Conservation (phyloP, 306 rosid genomes). For the Acacia crassicarpa region DNA sequence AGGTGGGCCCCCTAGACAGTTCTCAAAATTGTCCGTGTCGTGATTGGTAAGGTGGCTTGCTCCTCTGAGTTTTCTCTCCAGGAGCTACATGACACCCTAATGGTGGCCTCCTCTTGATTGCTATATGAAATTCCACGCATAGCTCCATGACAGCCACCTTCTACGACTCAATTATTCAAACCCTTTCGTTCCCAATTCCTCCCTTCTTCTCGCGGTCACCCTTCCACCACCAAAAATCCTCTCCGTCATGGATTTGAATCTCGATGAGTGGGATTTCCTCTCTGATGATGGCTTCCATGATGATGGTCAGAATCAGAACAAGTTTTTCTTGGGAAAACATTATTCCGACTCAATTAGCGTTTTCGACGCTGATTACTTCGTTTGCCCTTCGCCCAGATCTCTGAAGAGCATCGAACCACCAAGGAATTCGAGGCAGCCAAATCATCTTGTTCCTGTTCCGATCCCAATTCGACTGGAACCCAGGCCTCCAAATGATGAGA, state of each 20-base stretch:
- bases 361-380: constrained; percentile 58
- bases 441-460: constrained; percentile 44
- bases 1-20: constrained; percentile 34
- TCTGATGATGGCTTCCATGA: constrained; percentile 63
- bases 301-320: constrained; percentile 51
- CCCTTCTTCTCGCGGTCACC: not conserved
- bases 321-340: constrained; percentile 32
- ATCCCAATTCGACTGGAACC: constrained; percentile 57
- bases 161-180: constrained; percentile 39
- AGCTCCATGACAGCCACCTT: constrained; percentile 62
- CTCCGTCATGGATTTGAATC: constrained; percentile 47
- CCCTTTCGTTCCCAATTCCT: not conserved
- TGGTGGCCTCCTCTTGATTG: constrained; percentile 31
- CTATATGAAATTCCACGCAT: constrained; percentile 39
- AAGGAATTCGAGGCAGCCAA: constrained; percentile 31
- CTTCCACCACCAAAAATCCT: constrained; percentile 7
- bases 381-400: constrained; percentile 52
- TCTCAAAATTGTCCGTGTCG: constrained; percentile 33
- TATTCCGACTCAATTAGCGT: constrained; percentile 39
- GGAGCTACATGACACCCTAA: constrained; percentile 28
- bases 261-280: constrained; percentile 77
- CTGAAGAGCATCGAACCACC: constrained; percentile 24
- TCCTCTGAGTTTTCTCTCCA: constrained; percentile 33
- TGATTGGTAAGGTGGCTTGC: constrained; percentile 39
- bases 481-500: constrained; percentile 26